Percentiles rank a stretch among this genome's conserved stretches.
Evolutionary conservation across 2,329 filamentous ascomycete species (phyloP).

Genomic region (Aureobasidium mangrovei): DNA sequence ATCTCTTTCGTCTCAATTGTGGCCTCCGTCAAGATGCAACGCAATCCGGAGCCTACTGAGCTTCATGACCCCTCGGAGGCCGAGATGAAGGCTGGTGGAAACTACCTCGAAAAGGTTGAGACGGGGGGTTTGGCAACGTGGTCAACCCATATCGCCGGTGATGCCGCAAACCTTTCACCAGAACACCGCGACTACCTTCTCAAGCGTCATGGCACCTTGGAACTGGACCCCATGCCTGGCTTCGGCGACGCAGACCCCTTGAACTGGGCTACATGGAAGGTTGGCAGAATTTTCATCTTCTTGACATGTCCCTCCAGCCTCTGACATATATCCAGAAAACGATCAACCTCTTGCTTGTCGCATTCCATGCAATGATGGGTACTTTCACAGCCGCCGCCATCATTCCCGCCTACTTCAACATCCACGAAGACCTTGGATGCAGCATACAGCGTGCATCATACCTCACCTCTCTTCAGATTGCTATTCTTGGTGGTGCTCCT

Average conservation of each 20-base stretch:
- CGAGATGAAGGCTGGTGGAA: background rate
- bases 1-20: background rate
- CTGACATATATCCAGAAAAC: conserved; percentile 34
- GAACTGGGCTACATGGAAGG: conserved; percentile 47
- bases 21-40: background rate
- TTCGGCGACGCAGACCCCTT: conserved; percentile 45
- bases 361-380: conserved; percentile 42
- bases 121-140: conserved; percentile 1
- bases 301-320: background rate
- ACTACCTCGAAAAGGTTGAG: conserved; percentile 5
- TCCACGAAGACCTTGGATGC: conserved; percentile 42
- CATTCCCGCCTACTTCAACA: conserved; percentile 44
- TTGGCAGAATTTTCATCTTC: background rate
- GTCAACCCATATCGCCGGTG: conserved; percentile 13
- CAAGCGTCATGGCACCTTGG: conserved; percentile 44
- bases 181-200: conserved; percentile 45
- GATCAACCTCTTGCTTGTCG: conserved; percentile 45
- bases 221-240: conserved; percentile 46
- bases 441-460: conserved; percentile 42
- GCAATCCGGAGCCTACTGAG: background rate
- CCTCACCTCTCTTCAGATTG: conserved; percentile 46
- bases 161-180: conserved; percentile 29
- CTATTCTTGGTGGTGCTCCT: conserved; percentile 43
- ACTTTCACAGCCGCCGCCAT: conserved; percentile 46
- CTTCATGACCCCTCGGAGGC: conserved; percentile 2